These are phyloP conservation scores for Miscanthus lutarioriparius DNA, from an alignment of 176 grass and related monocot species.

Conservation along the genomic window DNA sequence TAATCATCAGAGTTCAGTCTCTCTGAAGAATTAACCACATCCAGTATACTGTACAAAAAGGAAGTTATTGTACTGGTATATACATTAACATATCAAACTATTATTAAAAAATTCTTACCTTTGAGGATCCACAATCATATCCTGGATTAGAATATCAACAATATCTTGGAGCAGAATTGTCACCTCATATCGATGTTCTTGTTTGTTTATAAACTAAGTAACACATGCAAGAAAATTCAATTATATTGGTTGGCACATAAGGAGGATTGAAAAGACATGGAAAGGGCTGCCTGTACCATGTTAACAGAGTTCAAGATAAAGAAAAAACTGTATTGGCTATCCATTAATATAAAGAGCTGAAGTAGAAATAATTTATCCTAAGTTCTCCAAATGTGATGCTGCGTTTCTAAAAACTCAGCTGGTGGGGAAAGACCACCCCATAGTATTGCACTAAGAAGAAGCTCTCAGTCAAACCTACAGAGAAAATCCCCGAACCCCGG, in stretches of 20 bases:
- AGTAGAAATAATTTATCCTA: neutral
- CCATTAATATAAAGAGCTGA: constrained; percentile 9
- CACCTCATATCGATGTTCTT: constrained; percentile 62
- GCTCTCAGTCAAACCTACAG: neutral
- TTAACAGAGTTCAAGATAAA: constrained; percentile 20
- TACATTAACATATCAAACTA: constrained; percentile 1
- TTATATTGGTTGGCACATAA: constrained; percentile 12
- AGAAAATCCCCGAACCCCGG: neutral
- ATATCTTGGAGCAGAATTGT: constrained; percentile 95
- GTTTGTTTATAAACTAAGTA: constrained; percentile 65
- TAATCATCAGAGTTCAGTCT: constrained; percentile 46
- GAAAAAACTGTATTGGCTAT: neutral
- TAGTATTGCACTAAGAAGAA: neutral
- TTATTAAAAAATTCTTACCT: constrained; percentile 55
- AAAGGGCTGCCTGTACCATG: neutral
- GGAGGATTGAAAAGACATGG: neutral
- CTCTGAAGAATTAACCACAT: constrained; percentile 58
- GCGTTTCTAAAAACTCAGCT: neutral
- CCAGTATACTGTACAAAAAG: constrained; percentile 64
- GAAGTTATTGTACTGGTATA: constrained; percentile 29
- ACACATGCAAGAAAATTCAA: constrained; percentile 29
- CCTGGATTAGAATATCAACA: constrained; percentile 78
- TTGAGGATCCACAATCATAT: constrained; percentile 78
- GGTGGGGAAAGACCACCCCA: neutral
- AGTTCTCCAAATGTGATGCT: neutral